Percentiles rank a stretch among this genome's conserved stretches.
Conservation (phyloP, 768 basidiomycete genomes). For the Tricholoma matsutake region DNA sequence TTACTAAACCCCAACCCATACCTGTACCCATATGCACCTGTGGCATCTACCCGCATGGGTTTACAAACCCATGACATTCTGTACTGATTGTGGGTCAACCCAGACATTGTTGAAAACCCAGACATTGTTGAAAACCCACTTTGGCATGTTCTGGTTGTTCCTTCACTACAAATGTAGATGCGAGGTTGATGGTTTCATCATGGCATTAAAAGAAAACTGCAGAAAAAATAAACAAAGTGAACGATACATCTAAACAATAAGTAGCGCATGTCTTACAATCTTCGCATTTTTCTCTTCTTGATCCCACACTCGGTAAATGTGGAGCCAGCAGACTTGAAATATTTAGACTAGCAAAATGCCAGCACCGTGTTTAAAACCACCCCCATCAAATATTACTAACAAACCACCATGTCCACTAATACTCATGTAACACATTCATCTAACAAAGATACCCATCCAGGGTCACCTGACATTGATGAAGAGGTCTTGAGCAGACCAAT, state of each 20-base stretch:
- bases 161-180: background rate
- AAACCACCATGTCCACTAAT: background rate
- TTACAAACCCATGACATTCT: too few relatives aligned
- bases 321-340: background rate
- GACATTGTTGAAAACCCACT: background rate
- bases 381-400: background rate
- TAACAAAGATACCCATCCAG: constrained; percentile 4
- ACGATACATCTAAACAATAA: background rate
- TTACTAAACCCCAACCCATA: too few relatives aligned
- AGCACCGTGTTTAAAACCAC: background rate
- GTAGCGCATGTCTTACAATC: background rate
- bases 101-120: too few relatives aligned
- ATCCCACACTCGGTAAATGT: background rate
- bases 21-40: too few relatives aligned
- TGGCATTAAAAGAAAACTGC: background rate
- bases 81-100: background rate
- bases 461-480: constrained; percentile 2
- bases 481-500: background rate
- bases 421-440: background rate
- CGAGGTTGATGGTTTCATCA: background rate
- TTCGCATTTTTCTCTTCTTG: background rate
- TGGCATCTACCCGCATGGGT: too few relatives aligned
- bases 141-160: background rate
- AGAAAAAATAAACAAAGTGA: background rate
- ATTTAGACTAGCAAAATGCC: background rate